Evolutionary conservation across 2,329 filamentous ascomycete genomes (phyloP).

Genomic region (Pseudogymnoascus sp.): DNA sequence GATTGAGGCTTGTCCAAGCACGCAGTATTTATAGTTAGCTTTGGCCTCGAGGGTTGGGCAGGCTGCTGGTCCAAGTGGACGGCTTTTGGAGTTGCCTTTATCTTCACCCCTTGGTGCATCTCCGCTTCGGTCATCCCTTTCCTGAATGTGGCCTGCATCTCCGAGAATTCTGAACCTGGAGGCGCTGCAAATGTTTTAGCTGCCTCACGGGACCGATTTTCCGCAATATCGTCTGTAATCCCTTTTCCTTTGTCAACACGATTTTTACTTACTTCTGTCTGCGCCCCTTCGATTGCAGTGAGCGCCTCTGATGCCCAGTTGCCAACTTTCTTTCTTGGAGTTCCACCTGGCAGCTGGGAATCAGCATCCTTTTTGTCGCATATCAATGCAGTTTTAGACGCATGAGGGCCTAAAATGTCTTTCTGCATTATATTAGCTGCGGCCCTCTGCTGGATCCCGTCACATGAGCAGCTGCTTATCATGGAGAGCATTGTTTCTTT

Average conservation of each 20-base stretch:
- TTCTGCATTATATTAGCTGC: neutral
- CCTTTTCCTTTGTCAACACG: neutral
- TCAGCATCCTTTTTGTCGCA: neutral
- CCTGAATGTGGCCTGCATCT: neutral
- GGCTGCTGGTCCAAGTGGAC: neutral
- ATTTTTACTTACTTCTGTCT: too few species aligned
- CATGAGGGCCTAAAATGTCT: neutral
- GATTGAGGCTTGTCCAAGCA: neutral
- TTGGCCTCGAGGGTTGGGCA: neutral
- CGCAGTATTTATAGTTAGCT: neutral
- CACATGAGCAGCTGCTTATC: neutral
- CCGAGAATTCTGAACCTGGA: neutral
- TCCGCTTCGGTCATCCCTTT: neutral
- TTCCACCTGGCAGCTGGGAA: neutral
- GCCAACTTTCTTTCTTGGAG: neutral
- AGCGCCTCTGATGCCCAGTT: too few species aligned
- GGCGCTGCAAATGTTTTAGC: neutral
- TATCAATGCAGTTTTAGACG: neutral
- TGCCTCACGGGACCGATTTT: neutral
- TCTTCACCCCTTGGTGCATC: neutral
- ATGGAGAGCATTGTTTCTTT: neutral
- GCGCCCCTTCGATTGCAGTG: neutral
- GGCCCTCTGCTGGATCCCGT: neutral
- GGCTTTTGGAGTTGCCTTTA: neutral
- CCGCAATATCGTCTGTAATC: neutral